A percentile compares a stretch with the other conserved stretches of the same genome.
Conservation (phyloP, 306 rosid genomes). For the Notholithocarpus densiflorus region DNA sequence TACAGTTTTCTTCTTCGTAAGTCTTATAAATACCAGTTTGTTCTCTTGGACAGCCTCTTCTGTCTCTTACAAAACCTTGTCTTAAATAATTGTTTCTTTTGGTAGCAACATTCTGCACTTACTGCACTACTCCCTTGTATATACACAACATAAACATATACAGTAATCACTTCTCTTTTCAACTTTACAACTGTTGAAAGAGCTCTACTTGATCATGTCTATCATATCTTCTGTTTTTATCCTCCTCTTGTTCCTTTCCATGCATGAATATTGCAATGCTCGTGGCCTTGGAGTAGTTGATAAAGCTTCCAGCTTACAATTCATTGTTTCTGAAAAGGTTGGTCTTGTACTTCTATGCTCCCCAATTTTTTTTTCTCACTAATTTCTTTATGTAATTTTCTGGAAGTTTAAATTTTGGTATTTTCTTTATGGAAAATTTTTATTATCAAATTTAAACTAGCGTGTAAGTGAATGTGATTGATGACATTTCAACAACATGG, state of each 20-base stretch:
- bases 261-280: conserved; percentile 29
- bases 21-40: conserved; percentile 15
- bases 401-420: neutral
- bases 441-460: neutral
- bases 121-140: no score
- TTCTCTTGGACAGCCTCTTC: neutral
- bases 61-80: neutral
- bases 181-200: neutral
- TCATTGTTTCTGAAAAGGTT: conserved; percentile 32
- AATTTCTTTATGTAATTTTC: neutral
- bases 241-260: conserved; percentile 31
- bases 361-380: neutral
- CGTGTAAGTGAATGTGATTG: no score
- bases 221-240: conserved; percentile 19
- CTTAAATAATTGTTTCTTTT: no score
- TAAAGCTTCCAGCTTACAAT: neutral
- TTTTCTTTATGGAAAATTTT: neutral
- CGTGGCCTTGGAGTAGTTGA: conserved; percentile 29
- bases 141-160: no score
- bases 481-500: no score
- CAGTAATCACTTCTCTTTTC: neutral
- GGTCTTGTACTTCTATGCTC: neutral
- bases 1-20: neutral
- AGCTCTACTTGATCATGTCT: conserved; percentile 12
- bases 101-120: no score